Conservation (phyloP, 176 grass and related monocot species). For the Aegilops speltoides region DNA sequence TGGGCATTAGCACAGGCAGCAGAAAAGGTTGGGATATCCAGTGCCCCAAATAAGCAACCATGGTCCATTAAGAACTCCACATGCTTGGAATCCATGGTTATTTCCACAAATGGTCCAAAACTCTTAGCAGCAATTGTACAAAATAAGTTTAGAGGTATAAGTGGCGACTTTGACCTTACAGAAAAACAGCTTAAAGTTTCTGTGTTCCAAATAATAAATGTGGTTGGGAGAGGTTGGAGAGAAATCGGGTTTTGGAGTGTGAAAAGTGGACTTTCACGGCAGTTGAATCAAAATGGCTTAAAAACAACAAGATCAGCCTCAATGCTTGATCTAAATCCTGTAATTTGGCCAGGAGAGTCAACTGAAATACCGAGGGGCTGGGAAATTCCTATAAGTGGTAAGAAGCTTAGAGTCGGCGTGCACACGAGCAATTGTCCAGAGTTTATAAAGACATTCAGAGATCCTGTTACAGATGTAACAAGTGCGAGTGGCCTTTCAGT, state of each 20-base stretch:
- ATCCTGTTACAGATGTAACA: conserved; percentile 28
- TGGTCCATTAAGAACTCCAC: conserved; percentile 15
- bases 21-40: conserved; percentile 21
- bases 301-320: background rate
- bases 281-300: conserved; percentile 7
- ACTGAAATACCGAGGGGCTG: conserved; percentile 42
- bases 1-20: conserved; percentile 43
- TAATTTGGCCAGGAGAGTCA: conserved; percentile 58
- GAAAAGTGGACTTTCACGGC: conserved; percentile 8
- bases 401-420: conserved; percentile 44
- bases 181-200: conserved; percentile 21
- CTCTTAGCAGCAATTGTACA: conserved; percentile 16
- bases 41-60: background rate
- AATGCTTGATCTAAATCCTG: background rate
- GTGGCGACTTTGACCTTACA: conserved; percentile 30
- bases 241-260: conserved; percentile 43
- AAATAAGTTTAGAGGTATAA: conserved; percentile 36
- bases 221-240: conserved; percentile 29
- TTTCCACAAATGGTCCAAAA: conserved; percentile 13
- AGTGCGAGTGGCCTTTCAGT: conserved; percentile 4
- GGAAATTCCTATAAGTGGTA: conserved; percentile 10
- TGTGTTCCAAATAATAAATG: conserved; percentile 44
- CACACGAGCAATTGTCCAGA: background rate
- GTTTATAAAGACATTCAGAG: conserved; percentile 22
- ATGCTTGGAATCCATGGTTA: background rate